Base-by-base conservation (phyloP, 2,329 filamentous ascomycete genomes). In the Sporothrix inflata region DNA sequence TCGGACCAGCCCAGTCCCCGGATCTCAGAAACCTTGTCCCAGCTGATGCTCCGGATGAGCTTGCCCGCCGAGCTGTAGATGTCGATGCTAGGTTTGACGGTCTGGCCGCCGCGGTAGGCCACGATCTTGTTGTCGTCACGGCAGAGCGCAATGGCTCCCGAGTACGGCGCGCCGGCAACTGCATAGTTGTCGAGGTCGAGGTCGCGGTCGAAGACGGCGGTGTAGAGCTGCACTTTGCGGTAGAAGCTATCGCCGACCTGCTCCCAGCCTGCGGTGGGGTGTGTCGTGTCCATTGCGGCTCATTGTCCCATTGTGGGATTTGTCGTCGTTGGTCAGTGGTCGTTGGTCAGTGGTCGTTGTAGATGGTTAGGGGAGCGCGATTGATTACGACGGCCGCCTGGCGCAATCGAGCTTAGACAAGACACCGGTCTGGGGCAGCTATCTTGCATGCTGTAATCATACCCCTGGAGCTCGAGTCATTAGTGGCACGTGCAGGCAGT, bases 1-100 rank as follows among this genome's bases (percentile, higher is more conserved):
- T 97, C 95, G 24, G 94, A 97, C 96, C 96, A 99, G 45, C 96
- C 96, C 24, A 99, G 86, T 1, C 93, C 94, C 80, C 91, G 92
- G 78, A 99, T 93, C 12, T 76, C 73, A 3, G 90, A 85, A 61
- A 93, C 93, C 82, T 94, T 93, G 77, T 98, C 95, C 94, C 95
- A 98, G 80, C 92, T 89, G 76, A 98, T 94, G 79, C 89, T 90
- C 77, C 91, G 91, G 74, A 99, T 91, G 72, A 94, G 89, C 84
- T 94, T 96, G 70, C 96, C 96, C 12, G 96, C 91, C 81, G 92
- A 95, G 79, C 93, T 97, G 85, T 98, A 98, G 71, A 99, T 90
- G 79, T 98, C 94, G 82, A 99, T 97, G 77, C 90, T 92, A 24
- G 94, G 90, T 82, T 94, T 97, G 19, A 89, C 85, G 19, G 90